phyloP scores from a whole-genome alignment of 1,139 yeast genomes.

The Candida albicans region DNA sequence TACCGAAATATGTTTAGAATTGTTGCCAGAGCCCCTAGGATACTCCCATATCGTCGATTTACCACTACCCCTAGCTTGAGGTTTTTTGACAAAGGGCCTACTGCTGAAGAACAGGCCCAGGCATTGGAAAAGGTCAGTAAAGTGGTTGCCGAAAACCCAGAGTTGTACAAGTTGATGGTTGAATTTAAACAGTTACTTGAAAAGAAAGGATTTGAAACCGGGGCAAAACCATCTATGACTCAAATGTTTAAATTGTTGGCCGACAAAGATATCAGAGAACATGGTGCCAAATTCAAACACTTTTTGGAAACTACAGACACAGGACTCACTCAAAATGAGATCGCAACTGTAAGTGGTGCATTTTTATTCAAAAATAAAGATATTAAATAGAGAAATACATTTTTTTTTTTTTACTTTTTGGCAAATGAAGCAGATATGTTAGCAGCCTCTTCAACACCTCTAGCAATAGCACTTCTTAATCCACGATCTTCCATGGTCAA shows the following conservation, averaged over 20 bases:
- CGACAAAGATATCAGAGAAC: conserved; percentile 38
- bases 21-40: background rate
- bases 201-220: conserved; percentile 35
- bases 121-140: conserved; percentile 21
- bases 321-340: conserved; percentile 34
- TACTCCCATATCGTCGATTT: conserved; percentile 2
- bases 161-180: conserved; percentile 26
- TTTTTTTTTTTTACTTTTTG: conserved; percentile 42
- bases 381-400: conserved; percentile 4
- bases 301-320: conserved; percentile 36
- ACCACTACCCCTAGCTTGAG: conserved; percentile 2
- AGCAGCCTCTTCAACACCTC: conserved; percentile 91
- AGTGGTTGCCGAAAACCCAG: conserved; percentile 28
- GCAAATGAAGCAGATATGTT: conserved; percentile 78
- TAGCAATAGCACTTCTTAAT: conserved; percentile 81
- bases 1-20: conserved; percentile 3
- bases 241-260: conserved; percentile 39
- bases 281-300: conserved; percentile 29
- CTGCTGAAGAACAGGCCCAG: conserved; percentile 14
- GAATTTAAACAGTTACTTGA: conserved; percentile 35
- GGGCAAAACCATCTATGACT: conserved; percentile 35
- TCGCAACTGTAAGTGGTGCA: conserved; percentile 25
- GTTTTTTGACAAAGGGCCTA: conserved; percentile 10
- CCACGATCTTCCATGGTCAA: conserved; percentile 90
- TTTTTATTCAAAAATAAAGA: conserved; percentile 13